Evolutionary conservation across 2,329 filamentous ascomycete species (phyloP).

Genomic region (Fusarium nygamai): DNA sequence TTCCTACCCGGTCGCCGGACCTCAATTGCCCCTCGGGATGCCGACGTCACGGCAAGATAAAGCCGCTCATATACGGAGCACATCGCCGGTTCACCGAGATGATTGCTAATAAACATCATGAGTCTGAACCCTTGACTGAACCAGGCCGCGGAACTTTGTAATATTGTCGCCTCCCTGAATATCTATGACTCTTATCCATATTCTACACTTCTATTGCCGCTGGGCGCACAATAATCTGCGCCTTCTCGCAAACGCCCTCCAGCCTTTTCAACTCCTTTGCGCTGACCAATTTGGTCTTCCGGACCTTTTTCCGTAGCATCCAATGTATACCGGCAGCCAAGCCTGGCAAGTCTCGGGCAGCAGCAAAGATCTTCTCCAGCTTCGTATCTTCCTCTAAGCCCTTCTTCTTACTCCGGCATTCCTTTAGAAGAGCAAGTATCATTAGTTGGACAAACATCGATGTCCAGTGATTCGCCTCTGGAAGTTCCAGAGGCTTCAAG

Average conservation of each 20-base stretch:
- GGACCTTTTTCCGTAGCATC: conserved; percentile 80
- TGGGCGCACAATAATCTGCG: conserved; percentile 43
- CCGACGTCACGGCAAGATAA: conserved; percentile 34
- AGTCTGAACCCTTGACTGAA: not conserved
- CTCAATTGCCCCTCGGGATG: conserved; percentile 23
- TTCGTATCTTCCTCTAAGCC: conserved; percentile 62
- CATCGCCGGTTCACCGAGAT: conserved; percentile 9
- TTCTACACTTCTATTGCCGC: conserved; percentile 27
- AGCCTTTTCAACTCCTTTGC: conserved; percentile 60
- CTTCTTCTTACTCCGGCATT: conserved; percentile 60
- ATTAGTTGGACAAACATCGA: conserved; percentile 83
- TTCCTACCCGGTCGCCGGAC: conserved; percentile 36
- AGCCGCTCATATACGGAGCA: conserved; percentile 9
- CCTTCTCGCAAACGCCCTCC: conserved; percentile 48
- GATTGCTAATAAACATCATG: not conserved
- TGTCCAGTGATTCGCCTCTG: conserved; percentile 79
- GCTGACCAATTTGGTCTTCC: conserved; percentile 67
- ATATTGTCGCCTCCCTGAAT: not conserved
- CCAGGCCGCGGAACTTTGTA: not conserved
- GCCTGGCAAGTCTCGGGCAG: conserved; percentile 70
- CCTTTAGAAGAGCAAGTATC: conserved; percentile 78
- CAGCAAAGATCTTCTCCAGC: conserved; percentile 73
- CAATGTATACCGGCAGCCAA: conserved; percentile 80
- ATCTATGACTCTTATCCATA: not conserved
- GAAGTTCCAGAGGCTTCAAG: conserved; percentile 79